These are phyloP conservation scores for Carex kokanica DNA, from an alignment of 176 grass and related monocot species.

Conservation along the genomic window DNA sequence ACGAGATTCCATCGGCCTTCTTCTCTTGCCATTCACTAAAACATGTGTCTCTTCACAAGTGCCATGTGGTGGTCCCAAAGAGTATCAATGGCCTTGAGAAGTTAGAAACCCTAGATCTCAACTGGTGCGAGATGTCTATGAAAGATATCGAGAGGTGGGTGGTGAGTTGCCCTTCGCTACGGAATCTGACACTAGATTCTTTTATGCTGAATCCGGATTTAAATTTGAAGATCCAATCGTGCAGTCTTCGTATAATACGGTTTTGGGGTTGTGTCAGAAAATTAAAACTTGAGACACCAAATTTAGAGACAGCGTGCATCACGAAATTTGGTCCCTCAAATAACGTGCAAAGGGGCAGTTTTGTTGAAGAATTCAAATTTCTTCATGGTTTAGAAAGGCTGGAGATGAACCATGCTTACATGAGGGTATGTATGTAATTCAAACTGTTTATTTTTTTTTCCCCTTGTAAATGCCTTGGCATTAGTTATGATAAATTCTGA, in stretches of 20 bases:
- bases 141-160: neutral
- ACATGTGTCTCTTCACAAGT: neutral
- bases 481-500: neutral
- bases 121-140: neutral
- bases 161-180: neutral
- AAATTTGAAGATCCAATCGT: neutral
- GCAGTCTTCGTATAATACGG: neutral
- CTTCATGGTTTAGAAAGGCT: conserved; percentile 13
- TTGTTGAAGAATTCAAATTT: conserved; percentile 5
- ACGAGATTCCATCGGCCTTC: neutral
- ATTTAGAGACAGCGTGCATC: neutral
- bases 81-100: conserved; percentile 5
- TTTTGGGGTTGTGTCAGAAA: neutral
- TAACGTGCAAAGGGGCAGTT: neutral
- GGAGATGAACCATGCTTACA: conserved; percentile 11
- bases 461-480: neutral
- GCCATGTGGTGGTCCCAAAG: neutral
- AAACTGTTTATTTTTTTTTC: neutral
- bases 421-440: neutral
- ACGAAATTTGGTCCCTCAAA: neutral
- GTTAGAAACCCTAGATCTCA: neutral
- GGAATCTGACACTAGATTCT: neutral
- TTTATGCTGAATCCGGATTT: neutral
- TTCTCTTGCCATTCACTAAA: conserved; percentile 4
- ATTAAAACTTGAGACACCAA: neutral